Conservation (phyloP, 2,329 filamentous ascomycete species). For the Trichoderma sp. region DNA sequence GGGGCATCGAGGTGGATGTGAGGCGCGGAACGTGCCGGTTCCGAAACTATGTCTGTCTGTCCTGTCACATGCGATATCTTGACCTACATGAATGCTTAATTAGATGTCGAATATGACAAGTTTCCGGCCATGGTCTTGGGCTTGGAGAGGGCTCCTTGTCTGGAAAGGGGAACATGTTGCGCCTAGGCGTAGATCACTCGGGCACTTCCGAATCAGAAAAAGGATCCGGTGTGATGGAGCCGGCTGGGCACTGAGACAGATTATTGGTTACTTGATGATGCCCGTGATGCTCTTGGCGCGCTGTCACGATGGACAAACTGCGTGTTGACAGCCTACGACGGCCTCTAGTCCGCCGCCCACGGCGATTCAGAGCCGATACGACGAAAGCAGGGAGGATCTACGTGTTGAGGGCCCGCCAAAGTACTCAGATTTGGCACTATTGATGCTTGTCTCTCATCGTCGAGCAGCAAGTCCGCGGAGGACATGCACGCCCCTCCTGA, state of each 20-base stretch:
- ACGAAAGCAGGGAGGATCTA: not conserved
- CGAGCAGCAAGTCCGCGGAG: not conserved
- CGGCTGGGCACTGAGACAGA: not conserved
- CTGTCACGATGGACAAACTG: not conserved
- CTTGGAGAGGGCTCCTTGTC: not conserved
- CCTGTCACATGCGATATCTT: not conserved
- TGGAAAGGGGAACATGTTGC: not conserved
- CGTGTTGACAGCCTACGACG: not conserved
- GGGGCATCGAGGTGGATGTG: not conserved
- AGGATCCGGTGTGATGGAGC: not conserved
- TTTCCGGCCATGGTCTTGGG: not conserved
- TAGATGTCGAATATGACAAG: not conserved
- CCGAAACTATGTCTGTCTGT: not conserved
- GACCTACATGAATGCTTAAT: not conserved
- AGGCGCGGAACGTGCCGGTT: not conserved
- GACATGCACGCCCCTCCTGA: not conserved
- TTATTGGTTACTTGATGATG: not conserved
- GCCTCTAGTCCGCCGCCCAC: not conserved
- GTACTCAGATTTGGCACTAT: not conserved
- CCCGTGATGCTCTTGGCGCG: not conserved
- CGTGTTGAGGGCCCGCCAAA: not conserved
- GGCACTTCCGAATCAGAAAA: not conserved
- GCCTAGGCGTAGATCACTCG: not conserved
- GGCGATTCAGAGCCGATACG: not conserved
- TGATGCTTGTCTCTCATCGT: slow-evolving; percentile 3